phyloP scores from a whole-genome alignment of 768 basidiomycete genomes.

The Coprinopsis sp. region DNA sequence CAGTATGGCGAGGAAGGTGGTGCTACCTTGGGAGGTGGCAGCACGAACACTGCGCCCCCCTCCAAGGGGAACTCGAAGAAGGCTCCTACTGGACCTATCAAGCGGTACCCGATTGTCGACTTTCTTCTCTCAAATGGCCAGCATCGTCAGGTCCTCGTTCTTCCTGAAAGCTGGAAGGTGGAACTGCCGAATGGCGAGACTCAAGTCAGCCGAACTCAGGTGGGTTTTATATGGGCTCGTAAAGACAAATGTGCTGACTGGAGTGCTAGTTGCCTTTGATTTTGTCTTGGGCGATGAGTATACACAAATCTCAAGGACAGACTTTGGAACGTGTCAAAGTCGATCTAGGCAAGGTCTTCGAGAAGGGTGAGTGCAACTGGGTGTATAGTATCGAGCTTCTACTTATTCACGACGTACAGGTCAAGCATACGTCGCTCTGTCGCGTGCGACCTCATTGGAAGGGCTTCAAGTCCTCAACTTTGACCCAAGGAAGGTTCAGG shows the following conservation, averaged over 20 bases:
- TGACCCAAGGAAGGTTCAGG: slow-evolving; percentile 64
- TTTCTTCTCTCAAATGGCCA: slow-evolving; percentile 61
- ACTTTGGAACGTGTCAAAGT: slow-evolving; percentile 94
- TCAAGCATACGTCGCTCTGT: slow-evolving; percentile 88
- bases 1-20: slow-evolving; percentile 34
- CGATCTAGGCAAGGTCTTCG: slow-evolving; percentile 89
- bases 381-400: background rate
- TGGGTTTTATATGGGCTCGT: slow-evolving; percentile 27
- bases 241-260: slow-evolving; percentile 1
- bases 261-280: slow-evolving; percentile 73
- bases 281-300: slow-evolving; percentile 96
- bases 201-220: slow-evolving; percentile 76
- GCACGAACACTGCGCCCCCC: slow-evolving; percentile 18
- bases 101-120: slow-evolving; percentile 67
- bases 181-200: slow-evolving; percentile 85
- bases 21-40: slow-evolving; percentile 14
- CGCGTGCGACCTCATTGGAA: slow-evolving; percentile 80
- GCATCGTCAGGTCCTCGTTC: slow-evolving; percentile 51
- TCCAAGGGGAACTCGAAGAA: slow-evolving; percentile 26
- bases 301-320: slow-evolving; percentile 98
- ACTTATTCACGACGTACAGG: slow-evolving; percentile 37
- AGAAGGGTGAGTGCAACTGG: slow-evolving; percentile 56
- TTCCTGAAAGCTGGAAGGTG: slow-evolving; percentile 78
- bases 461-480: slow-evolving; percentile 86
- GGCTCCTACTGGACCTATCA: slow-evolving; percentile 15